Conservation (phyloP, 2,329 filamentous ascomycete species). For the Fusarium paranaense region DNA sequence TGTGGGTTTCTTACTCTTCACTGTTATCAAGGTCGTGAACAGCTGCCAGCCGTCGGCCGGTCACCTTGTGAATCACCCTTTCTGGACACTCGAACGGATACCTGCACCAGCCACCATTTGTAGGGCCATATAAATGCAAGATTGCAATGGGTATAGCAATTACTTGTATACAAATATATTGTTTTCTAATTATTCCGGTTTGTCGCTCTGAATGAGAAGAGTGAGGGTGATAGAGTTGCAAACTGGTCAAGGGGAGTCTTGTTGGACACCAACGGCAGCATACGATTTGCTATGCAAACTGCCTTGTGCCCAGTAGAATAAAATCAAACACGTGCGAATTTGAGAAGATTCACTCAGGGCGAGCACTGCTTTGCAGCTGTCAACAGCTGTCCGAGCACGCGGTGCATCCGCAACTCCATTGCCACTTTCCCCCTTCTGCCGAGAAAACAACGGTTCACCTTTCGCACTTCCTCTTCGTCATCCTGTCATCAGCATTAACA, state of each 20-base stretch:
- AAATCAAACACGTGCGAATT: neutral
- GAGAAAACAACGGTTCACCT: neutral
- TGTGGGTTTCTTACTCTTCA: neutral
- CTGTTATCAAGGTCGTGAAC: constrained; percentile 19
- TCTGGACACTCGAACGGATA: constrained; percentile 11
- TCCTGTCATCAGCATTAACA: neutral
- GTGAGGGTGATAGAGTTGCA: neutral
- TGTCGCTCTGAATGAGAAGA: neutral
- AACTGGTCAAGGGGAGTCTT: neutral
- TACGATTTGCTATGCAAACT: neutral
- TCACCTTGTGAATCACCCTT: constrained; percentile 28
- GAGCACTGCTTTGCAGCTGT: too few species aligned
- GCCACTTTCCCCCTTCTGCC: neutral
- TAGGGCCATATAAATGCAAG: neutral
- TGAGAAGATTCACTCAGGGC: too few species aligned
- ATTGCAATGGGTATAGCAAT: neutral
- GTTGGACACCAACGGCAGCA: neutral
- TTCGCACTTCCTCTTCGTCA: neutral
- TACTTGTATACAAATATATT: neutral
- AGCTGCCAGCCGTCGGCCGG: constrained; percentile 38
- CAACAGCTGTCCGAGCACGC: too few species aligned
- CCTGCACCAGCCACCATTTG: constrained; percentile 17
- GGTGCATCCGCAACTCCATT: neutral
- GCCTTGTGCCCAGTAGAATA: neutral
- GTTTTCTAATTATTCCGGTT: neutral